A percentile compares a stretch with the other conserved stretches of the same genome.
phyloP scores from a whole-genome alignment of 2,329 filamentous ascomycete species.

The Penicillium sp. region DNA sequence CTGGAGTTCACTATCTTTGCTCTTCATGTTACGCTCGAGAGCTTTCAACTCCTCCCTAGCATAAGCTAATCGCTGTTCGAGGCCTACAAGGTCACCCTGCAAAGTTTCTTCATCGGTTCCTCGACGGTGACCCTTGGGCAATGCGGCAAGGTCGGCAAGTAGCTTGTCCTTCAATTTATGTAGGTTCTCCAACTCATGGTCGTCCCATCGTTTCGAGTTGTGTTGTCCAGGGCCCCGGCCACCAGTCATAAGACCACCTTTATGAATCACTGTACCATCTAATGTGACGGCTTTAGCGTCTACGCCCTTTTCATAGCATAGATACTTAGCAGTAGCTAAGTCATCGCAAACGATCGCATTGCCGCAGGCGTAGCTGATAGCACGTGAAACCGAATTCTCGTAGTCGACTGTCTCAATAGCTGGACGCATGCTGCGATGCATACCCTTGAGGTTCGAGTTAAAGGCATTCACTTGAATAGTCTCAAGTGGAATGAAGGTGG shows the following conservation, averaged over 20 bases:
- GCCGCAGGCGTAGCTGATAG: conserved; percentile 91
- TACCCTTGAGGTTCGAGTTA: conserved; percentile 85
- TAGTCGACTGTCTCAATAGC: conserved; percentile 97
- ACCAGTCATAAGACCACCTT: conserved; percentile 94
- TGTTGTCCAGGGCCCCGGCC: conserved; percentile 75
- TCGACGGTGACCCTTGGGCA: conserved; percentile 74
- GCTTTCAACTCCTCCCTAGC: conserved; percentile 71
- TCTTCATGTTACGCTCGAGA: conserved; percentile 76
- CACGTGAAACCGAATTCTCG: conserved; percentile 80
- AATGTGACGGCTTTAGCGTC: conserved; percentile 92
- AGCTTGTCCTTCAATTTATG: conserved; percentile 71
- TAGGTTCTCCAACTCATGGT: conserved; percentile 83
- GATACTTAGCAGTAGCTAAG: conserved; percentile 77
- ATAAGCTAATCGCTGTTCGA: conserved; percentile 71
- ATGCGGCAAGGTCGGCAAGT: conserved; percentile 69
- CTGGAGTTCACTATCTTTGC: conserved; percentile 77
- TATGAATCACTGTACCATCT: conserved; percentile 95
- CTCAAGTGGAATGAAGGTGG: conserved; percentile 94
- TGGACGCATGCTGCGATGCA: conserved; percentile 75
- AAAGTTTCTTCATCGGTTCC: conserved; percentile 75
- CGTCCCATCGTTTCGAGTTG: conserved; percentile 78
- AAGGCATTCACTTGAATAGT: conserved; percentile 93
- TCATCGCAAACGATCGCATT: conserved; percentile 93
- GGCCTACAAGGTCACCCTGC: conserved; percentile 71
- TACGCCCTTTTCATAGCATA: conserved; percentile 79